Conservation (phyloP, 352 stramenopile genomes). For the Peronospora farinosa region DNA sequence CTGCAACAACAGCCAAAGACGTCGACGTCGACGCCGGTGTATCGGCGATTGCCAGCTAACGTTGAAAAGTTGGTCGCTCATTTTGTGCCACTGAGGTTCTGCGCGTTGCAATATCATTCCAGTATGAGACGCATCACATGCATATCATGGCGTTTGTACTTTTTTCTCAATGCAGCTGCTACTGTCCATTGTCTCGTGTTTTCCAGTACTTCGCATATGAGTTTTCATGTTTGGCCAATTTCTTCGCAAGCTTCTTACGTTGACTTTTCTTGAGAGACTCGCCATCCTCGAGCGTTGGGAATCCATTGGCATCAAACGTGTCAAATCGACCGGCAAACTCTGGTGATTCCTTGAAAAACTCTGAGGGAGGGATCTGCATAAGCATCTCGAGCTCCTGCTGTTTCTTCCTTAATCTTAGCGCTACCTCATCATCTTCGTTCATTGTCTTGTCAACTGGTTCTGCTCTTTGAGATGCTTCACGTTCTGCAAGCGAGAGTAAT, state of each 20-base stretch:
- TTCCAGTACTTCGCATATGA: constrained; percentile 64
- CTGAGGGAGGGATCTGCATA: constrained; percentile 55
- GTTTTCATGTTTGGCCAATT: constrained; percentile 62
- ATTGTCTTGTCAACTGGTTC: background rate
- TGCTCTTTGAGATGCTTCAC: constrained; percentile 15
- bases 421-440: constrained; percentile 9
- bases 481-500: constrained; percentile 37
- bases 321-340: constrained; percentile 51
- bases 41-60: no score
- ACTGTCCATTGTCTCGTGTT: constrained; percentile 13
- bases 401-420: constrained; percentile 27
- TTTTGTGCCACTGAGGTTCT: no score
- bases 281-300: constrained; percentile 47
- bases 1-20: no score
- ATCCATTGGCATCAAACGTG: constrained; percentile 46
- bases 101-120: no score
- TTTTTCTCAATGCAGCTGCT: constrained; percentile 14
- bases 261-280: constrained; percentile 56
- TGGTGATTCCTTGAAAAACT: constrained; percentile 42
- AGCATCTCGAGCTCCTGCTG: constrained; percentile 52
- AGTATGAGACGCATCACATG: no score
- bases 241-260: constrained; percentile 74
- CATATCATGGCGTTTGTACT: constrained; percentile 6
- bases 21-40: no score
- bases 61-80: no score